phyloP scores from a whole-genome alignment of 371 early-diverging fungal species.

The Mortierella sp. region DNA sequence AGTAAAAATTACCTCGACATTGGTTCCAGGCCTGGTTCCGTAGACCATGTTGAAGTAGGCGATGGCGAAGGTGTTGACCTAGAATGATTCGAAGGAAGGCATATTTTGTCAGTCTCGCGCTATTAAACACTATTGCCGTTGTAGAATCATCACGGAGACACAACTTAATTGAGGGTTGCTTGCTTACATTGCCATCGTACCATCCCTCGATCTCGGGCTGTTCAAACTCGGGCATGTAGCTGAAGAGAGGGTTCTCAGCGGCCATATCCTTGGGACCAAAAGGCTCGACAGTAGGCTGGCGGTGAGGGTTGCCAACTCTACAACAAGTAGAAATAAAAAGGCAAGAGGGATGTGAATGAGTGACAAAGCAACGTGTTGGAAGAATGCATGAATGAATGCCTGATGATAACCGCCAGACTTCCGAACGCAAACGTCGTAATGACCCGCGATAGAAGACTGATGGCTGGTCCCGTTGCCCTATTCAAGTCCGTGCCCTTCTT shows the following conservation, averaged over 20 bases:
- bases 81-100: neutral
- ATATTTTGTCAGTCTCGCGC: neutral
- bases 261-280: neutral
- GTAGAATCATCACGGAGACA: neutral
- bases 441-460: no score
- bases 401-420: neutral
- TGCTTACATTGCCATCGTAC: constrained; percentile 20
- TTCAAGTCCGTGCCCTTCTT: no score
- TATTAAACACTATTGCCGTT: neutral
- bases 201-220: constrained; percentile 11
- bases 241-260: constrained; percentile 7
- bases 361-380: neutral
- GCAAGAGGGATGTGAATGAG: neutral
- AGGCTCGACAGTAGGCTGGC: neutral
- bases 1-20: neutral
- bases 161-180: neutral
- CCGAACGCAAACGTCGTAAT: no score
- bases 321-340: neutral
- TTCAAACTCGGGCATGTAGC: constrained; percentile 11
- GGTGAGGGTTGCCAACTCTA: constrained; percentile 22
- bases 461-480: no score
- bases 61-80: neutral
- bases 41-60: constrained; percentile 1
- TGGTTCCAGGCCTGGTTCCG: neutral
- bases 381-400: neutral